These are phyloP conservation scores for Gamsiella multidivaricata DNA, from an alignment of 192 early-diverging fungal species.

Conservation along the genomic window DNA sequence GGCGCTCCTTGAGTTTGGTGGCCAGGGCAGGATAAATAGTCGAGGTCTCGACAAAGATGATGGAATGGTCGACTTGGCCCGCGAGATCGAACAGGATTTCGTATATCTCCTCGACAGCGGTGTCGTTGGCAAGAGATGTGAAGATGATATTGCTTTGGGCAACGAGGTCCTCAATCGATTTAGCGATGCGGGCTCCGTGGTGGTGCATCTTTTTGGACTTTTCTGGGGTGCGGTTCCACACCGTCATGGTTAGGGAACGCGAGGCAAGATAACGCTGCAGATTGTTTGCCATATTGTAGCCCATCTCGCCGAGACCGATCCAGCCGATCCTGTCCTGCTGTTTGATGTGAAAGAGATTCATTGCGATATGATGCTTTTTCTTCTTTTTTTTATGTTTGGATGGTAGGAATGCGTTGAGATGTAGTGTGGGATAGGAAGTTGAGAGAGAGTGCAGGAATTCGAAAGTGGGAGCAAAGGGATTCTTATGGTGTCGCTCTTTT, in stretches of 20 bases:
- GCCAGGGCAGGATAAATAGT: conserved; percentile 66
- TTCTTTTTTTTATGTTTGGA: no score
- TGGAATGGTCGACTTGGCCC: conserved; percentile 38
- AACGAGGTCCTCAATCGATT: conserved; percentile 58
- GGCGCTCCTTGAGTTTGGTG: conserved; percentile 40
- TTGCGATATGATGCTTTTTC: no score
- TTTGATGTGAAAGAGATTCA: conserved; percentile 38
- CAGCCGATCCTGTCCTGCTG: conserved; percentile 51
- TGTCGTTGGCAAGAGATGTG: conserved; percentile 68
- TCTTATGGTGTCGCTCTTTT: no score
- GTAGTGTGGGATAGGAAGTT: no score
- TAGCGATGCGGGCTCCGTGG: conserved; percentile 56
- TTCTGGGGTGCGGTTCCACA: conserved; percentile 70
- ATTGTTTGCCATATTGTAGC: conserved; percentile 66
- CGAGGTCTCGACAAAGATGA: conserved; percentile 71
- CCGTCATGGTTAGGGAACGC: conserved; percentile 57
- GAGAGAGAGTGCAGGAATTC: no score
- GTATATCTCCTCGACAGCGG: conserved; percentile 62
- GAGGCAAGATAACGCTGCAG: conserved; percentile 62
- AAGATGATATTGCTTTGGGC: conserved; percentile 69
- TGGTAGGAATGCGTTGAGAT: no score
- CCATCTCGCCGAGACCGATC: conserved; percentile 52
- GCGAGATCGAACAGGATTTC: conserved; percentile 56
- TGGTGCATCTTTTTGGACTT: conserved; percentile 58
- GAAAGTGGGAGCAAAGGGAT: no score